phyloP scores from a whole-genome alignment of 2,329 filamentous ascomycete species.

The Dactylellina leptospora region DNA sequence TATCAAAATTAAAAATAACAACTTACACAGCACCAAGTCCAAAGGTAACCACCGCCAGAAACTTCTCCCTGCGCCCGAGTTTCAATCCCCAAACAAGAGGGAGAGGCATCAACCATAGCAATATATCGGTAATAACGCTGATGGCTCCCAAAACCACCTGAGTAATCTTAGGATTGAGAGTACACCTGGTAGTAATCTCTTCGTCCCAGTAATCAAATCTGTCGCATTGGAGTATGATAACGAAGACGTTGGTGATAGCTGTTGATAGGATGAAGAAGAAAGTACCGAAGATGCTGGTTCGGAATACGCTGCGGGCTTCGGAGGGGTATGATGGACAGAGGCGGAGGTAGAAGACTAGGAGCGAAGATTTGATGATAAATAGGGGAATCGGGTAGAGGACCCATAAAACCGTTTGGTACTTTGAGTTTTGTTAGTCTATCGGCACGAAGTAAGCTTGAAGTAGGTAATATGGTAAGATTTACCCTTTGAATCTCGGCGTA shows the following conservation, averaged over 20 bases:
- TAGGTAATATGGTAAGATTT: background rate
- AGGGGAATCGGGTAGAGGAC: slow-evolving; percentile 37
- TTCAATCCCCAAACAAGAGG: slow-evolving; percentile 38
- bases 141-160: slow-evolving; percentile 33
- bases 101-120: slow-evolving; percentile 48
- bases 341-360: slow-evolving; percentile 38
- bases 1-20: background rate
- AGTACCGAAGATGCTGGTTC: slow-evolving; percentile 39
- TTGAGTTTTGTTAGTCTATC: background rate
- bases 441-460: background rate
- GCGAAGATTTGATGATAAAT: slow-evolving; percentile 44
- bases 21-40: slow-evolving; percentile 49
- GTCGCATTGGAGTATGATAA: slow-evolving; percentile 44
- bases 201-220: slow-evolving; percentile 43
- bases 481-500: slow-evolving; percentile 36
- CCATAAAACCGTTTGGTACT: slow-evolving; percentile 46
- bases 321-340: slow-evolving; percentile 47
- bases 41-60: slow-evolving; percentile 46
- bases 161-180: slow-evolving; percentile 34
- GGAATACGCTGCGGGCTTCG: slow-evolving; percentile 43
- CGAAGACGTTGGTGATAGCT: slow-evolving; percentile 28
- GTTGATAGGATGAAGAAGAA: slow-evolving; percentile 49
- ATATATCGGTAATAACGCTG: slow-evolving; percentile 37
- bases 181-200: slow-evolving; percentile 19
- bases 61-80: slow-evolving; percentile 33